phyloP scores from a whole-genome alignment of 2,329 filamentous ascomycete genomes.

The Aspergillus pseudonomiae region DNA sequence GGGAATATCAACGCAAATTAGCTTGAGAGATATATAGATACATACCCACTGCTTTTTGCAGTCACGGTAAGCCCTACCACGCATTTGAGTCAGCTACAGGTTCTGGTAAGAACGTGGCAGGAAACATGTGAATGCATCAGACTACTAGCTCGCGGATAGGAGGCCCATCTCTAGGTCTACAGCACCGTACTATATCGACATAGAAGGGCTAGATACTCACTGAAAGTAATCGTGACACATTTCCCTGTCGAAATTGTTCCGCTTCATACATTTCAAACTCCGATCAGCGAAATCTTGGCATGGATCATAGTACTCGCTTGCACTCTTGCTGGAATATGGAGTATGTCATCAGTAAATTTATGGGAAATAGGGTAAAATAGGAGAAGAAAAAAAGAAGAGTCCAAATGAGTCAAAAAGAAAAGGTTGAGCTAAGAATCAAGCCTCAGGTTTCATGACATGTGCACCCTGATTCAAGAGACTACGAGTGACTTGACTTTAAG shows the following conservation, averaged over 20 bases:
- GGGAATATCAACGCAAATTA: background rate
- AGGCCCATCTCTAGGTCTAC: background rate
- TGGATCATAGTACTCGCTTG: constrained; percentile 91
- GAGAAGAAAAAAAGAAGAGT: too few species aligned
- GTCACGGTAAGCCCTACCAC: constrained; percentile 78
- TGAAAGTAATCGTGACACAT: constrained; percentile 97
- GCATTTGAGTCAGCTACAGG: background rate
- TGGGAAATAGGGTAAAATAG: background rate
- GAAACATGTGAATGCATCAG: background rate
- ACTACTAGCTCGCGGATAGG: background rate
- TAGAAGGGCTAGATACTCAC: constrained; percentile 55
- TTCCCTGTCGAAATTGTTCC: constrained; percentile 82
- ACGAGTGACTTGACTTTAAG: constrained; percentile 1
- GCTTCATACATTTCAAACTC: constrained; percentile 84
- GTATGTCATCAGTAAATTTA: background rate
- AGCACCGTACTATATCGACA: background rate
- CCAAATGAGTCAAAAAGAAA: background rate
- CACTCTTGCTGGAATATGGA: constrained; percentile 66
- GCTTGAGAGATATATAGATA: background rate
- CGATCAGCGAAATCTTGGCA: constrained; percentile 88
- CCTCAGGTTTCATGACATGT: constrained; percentile 5
- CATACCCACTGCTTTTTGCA: constrained; percentile 94
- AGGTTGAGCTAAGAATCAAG: background rate
- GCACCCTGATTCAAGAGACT: constrained; percentile 1
- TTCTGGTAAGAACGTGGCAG: background rate